Base-by-base conservation (phyloP, 78 protist genomes). In the Dictyostelium firmibasis region DNA sequence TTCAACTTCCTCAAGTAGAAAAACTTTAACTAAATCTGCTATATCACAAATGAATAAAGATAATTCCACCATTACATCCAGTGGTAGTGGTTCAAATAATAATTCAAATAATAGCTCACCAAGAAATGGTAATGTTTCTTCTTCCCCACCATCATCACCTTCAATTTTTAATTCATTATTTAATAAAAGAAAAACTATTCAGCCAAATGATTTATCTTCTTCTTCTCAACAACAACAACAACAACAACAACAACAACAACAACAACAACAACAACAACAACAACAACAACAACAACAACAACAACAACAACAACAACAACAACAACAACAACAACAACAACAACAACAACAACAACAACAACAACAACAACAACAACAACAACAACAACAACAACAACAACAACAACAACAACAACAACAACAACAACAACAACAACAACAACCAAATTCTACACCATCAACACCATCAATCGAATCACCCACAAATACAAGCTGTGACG, bases 401-500 rank as follows among this genome's bases (percentile, higher is more conserved):
- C 31, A 64, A 10, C 67, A 57, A 13, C 67, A 57, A 57, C 67
- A 18, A 5, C 31, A 77, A 13, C 20, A 53, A 16, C 83, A 77
- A 36, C 64, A 41, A 77, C 83, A 36, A 18, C 14, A 4, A 23
- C n/a, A 18, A 23, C 64, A 53, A 16, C 20, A 16, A 53, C 25
- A 53, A 53, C 4, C 33, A 67, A 27, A 27, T 27, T 67, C 75
- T 27, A 33, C 79, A 13, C 27, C 79, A 33, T 72, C 79, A 25
- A 67, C 75, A 67, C 75, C 75, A 67, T 27, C 75, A 67, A 25
- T 67, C 33, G 36, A 35, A 16, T 72, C 79, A 72, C 75, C 75
- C 4, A 23, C 35, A 67, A 27, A 27, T 67, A 23, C 75, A 27
- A 72, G 79, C 14, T 33, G 38, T 33, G 79, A 72, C 33, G 79